Conservation (phyloP, 2,329 filamentous ascomycete genomes). For the Zymoseptoria pseudotritici region DNA sequence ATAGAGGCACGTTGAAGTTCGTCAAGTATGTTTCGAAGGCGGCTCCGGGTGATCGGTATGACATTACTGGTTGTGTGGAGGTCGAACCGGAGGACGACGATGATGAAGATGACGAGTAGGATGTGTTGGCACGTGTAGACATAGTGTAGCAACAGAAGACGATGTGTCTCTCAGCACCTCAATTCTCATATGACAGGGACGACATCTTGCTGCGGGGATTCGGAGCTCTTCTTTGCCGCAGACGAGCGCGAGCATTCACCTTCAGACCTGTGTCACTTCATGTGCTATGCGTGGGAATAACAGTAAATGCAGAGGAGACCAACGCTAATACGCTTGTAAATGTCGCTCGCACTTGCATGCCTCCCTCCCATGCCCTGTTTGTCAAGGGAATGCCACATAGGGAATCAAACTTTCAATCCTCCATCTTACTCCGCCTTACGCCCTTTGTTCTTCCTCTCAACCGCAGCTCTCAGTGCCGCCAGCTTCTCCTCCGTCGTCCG, state of each 20-base stretch:
- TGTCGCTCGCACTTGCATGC: neutral
- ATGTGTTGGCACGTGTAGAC: neutral
- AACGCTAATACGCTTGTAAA: neutral
- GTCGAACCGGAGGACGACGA: constrained; percentile 47
- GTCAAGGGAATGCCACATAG: neutral
- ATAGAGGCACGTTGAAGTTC: constrained; percentile 79
- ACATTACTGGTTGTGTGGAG: constrained; percentile 72
- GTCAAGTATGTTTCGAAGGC: constrained; percentile 87
- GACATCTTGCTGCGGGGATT: neutral
- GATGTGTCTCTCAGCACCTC: neutral
- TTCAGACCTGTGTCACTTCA: neutral
- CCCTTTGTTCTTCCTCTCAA: constrained; percentile 46
- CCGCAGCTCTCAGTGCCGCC: constrained; percentile 64
- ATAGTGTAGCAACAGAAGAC: neutral
- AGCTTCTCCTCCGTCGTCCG: constrained; percentile 80
- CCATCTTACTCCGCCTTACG: neutral
- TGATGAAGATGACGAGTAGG: constrained; percentile 36
- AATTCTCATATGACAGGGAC: neutral
- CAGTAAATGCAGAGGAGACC: neutral
- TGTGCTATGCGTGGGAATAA: neutral
- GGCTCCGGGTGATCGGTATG: constrained; percentile 86
- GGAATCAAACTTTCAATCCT: too few relatives aligned
- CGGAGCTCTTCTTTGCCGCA: too few relatives aligned
- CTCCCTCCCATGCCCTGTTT: neutral
- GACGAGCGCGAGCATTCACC: too few relatives aligned